A percentile compares a stretch with the other conserved stretches of the same genome.
phyloP scores from a whole-genome alignment of 139 green algal genomes.

The Chlamydomonas incerta region DNA sequence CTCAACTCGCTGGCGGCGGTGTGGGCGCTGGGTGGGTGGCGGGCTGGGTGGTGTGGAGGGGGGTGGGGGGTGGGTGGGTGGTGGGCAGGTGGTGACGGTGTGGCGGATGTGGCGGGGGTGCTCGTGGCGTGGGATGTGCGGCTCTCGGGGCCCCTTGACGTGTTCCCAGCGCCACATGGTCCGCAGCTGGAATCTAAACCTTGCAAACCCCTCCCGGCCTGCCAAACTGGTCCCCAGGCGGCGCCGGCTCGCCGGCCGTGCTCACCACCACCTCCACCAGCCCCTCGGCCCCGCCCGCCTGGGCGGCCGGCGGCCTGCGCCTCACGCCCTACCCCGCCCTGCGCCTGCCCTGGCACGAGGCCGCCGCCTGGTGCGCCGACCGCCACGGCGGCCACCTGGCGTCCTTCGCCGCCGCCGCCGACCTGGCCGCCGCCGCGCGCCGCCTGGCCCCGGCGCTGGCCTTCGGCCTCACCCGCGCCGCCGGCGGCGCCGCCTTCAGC shows the following conservation, averaged over 20 bases:
- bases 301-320: neutral
- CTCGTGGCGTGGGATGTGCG: no score
- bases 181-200: no score
- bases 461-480: neutral
- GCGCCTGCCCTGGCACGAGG: neutral
- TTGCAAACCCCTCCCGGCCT: no score
- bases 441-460: slow-evolving; percentile 10
- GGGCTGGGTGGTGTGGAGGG: neutral
- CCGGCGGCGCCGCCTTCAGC: neutral
- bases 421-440: neutral
- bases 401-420: neutral
- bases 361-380: neutral
- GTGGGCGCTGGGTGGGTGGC: slow-evolving; percentile 10
- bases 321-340: slow-evolving; percentile 4
- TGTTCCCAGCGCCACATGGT: no score
- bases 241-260: neutral
- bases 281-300: neutral
- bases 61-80: neutral
- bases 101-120: no score
- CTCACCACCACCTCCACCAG: neutral
- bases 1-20: slow-evolving; percentile 1
- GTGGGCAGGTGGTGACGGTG: no score
- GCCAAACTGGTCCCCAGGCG: no score
- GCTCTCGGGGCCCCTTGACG: no score
- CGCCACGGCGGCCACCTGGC: slow-evolving; percentile 11